phyloP scores from a whole-genome alignment of 1,284 basidiomycete species.

The Ustilago trichophora region DNA sequence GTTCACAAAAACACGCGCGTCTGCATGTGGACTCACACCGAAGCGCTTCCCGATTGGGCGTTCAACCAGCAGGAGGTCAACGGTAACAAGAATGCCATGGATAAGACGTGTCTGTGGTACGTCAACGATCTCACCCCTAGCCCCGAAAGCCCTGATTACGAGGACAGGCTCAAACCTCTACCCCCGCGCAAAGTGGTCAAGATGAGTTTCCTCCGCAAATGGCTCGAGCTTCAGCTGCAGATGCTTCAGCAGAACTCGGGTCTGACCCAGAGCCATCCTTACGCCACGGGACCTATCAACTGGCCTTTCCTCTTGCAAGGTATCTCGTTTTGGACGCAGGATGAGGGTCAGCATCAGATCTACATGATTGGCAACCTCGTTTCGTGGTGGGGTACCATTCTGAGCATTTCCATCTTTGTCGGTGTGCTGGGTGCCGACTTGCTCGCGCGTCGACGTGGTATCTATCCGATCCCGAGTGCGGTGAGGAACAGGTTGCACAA shows the following conservation, averaged over 20 bases:
- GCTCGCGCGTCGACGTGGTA: constrained; percentile 82
- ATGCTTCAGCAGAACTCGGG: constrained; percentile 99
- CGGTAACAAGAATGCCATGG: constrained; percentile 90
- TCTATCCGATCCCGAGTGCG: constrained; percentile 80
- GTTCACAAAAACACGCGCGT: constrained; percentile 90
- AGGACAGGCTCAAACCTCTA: constrained; percentile 46
- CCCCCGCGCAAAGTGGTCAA: constrained; percentile 77
- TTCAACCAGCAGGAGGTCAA: constrained; percentile 98
- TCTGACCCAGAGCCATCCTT: constrained; percentile 92
- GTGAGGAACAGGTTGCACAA: constrained; percentile 90
- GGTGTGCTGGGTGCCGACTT: constrained; percentile 90
- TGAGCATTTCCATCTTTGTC: constrained; percentile 84
- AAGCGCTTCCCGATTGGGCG: constrained; percentile 89
- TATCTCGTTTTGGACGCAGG: constrained; percentile 95
- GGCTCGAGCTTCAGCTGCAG: constrained; percentile 86
- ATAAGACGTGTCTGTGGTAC: constrained; percentile 86
- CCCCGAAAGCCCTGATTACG: constrained; percentile 52
- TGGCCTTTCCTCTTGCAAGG: constrained; percentile 97
- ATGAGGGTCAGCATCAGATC: constrained; percentile 84
- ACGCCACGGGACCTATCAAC: constrained; percentile 90
- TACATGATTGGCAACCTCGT: constrained; percentile 94
- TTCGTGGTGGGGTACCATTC: constrained; percentile 92
- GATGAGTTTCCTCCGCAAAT: constrained; percentile 94
- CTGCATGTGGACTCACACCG: constrained; percentile 88
- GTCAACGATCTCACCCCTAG: constrained; percentile 82